Evolutionary conservation across 345 rosid genomes (phyloP).

Genomic region (Hibiscus tridactylites): DNA sequence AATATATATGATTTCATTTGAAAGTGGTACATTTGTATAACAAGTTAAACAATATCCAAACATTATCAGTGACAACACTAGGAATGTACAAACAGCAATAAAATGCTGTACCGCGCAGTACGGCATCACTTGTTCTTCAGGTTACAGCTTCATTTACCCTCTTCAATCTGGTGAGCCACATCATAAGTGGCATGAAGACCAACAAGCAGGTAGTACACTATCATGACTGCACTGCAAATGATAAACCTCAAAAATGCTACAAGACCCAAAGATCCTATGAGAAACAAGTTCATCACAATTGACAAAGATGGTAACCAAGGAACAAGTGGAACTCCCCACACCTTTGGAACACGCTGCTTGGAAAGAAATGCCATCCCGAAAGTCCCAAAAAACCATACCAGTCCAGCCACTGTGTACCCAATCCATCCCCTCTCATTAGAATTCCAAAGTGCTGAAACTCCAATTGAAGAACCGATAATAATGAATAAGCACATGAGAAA

Average conservation of each 20-base stretch:
- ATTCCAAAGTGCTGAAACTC: slow-evolving; percentile 49
- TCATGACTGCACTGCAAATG: slow-evolving; percentile 59
- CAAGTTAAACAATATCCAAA: background rate
- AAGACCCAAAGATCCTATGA: slow-evolving; percentile 65
- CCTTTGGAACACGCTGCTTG: slow-evolving; percentile 47
- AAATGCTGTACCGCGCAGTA: background rate
- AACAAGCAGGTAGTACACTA: slow-evolving; percentile 61
- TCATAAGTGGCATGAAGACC: slow-evolving; percentile 92
- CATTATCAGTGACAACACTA: background rate
- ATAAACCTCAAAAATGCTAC: slow-evolving; percentile 67
- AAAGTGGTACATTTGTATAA: background rate
- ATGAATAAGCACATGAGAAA: slow-evolving; percentile 33
- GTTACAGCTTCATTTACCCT: background rate
- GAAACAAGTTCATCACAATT: slow-evolving; percentile 67
- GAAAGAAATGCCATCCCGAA: slow-evolving; percentile 53
- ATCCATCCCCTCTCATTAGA: slow-evolving; percentile 41
- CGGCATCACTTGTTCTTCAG: background rate
- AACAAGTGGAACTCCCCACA: slow-evolving; percentile 88
- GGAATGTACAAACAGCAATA: background rate
- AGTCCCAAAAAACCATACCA: slow-evolving; percentile 61
- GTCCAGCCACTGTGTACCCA: slow-evolving; percentile 39
- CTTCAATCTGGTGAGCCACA: slow-evolving; percentile 46
- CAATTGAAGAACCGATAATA: slow-evolving; percentile 54
- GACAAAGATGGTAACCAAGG: slow-evolving; percentile 90
- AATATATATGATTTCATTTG: background rate